Evolutionary conservation across 2,329 filamentous ascomycete species (phyloP).

Genomic region (Thermomyces lanuginosus): DNA sequence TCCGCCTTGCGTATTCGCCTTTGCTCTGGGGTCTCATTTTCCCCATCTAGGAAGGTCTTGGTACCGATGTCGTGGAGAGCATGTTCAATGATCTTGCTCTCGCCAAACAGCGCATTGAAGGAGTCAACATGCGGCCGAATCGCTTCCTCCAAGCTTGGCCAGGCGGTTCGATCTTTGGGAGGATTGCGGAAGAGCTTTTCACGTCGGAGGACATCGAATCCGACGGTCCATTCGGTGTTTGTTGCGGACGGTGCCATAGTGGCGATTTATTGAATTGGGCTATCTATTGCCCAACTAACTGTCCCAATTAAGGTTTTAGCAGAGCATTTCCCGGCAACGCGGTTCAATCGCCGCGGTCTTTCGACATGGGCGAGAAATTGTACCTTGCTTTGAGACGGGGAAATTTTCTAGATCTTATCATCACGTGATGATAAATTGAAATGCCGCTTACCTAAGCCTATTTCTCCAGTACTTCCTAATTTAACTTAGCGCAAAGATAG

Average conservation of each 20-base stretch:
- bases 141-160: constrained; percentile 70
- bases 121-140: constrained; percentile 86
- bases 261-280: too few species aligned
- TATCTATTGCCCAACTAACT: too few species aligned
- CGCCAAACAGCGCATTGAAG: constrained; percentile 77
- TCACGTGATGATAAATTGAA: constrained; percentile 27
- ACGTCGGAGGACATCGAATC: constrained; percentile 71
- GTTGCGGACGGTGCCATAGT: constrained; percentile 43
- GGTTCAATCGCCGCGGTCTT: too few species aligned
- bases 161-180: constrained; percentile 72
- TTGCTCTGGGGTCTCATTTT: constrained; percentile 30
- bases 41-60: constrained; percentile 72
- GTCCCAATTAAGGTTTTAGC: too few species aligned
- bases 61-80: constrained; percentile 77
- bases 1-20: constrained; percentile 33
- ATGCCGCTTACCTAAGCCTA: too few species aligned
- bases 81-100: constrained; percentile 55
- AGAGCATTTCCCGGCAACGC: too few species aligned
- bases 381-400: constrained; percentile 11
- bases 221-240: constrained; percentile 60
- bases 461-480: too few species aligned
- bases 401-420: constrained; percentile 26
- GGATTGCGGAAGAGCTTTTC: constrained; percentile 81
- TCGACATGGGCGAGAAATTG: too few species aligned
- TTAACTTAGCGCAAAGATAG: too few species aligned